Evolutionary conservation across 106 monocot genomes (phyloP).

Genomic region (Platanthera guangdongensis): DNA sequence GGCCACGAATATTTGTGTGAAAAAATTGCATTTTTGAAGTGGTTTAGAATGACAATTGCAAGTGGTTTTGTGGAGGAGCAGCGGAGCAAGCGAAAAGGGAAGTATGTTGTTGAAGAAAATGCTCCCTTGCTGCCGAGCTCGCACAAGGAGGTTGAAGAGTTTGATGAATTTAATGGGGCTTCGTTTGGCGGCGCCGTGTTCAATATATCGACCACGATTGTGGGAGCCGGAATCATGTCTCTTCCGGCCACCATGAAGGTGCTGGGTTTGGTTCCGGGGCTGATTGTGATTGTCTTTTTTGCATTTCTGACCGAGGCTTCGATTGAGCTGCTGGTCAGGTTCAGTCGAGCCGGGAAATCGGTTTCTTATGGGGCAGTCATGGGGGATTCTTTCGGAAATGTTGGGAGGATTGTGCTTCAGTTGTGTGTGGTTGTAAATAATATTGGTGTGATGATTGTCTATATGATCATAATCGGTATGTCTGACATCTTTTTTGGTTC

Average conservation of each 20-base stretch:
- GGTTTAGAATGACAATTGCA: constrained; percentile 31
- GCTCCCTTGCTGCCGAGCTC: constrained; percentile 33
- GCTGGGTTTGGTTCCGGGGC: constrained; percentile 47
- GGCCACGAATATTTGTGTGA: not conserved
- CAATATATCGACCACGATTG: constrained; percentile 57
- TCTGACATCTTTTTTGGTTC: not conserved
- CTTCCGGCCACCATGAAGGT: constrained; percentile 64
- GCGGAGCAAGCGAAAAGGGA: constrained; percentile 13
- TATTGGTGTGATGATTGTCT: constrained; percentile 45
- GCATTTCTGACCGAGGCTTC: constrained; percentile 62
- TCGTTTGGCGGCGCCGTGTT: constrained; percentile 58
- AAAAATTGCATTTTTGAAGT: not conserved
- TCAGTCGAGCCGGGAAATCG: constrained; percentile 40
- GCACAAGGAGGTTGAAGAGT: constrained; percentile 15
- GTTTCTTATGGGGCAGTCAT: constrained; percentile 54
- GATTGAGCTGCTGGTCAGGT: constrained; percentile 44
- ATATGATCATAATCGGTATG: constrained; percentile 78
- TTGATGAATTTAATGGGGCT: constrained; percentile 46
- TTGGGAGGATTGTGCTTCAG: constrained; percentile 41
- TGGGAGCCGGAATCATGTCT: constrained; percentile 74
- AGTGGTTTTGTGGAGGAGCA: constrained; percentile 11
- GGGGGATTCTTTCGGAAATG: constrained; percentile 51
- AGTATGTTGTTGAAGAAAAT: constrained; percentile 24
- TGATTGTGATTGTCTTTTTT: constrained; percentile 39
- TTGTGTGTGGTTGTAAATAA: constrained; percentile 53